Conservation (phyloP, 768 basidiomycete species). For the Phaeolepiota aurea region DNA sequence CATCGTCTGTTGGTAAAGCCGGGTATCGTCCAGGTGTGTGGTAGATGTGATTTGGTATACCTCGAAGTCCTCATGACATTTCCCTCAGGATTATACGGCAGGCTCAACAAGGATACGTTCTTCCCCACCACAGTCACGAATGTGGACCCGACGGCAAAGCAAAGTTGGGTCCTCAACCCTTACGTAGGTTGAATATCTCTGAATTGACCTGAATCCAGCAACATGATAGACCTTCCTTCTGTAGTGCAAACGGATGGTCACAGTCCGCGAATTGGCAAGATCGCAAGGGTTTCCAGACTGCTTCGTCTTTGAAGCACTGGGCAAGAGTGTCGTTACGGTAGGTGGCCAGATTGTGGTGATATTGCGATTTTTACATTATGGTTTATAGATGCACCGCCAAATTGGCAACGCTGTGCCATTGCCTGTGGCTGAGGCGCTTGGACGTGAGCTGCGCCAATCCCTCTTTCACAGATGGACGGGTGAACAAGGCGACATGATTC, state of each 20-base stretch:
- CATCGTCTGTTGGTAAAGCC: slow-evolving; percentile 42
- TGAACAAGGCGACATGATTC: slow-evolving; percentile 24
- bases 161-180: slow-evolving; percentile 61
- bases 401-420: slow-evolving; percentile 79
- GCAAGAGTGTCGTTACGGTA: slow-evolving; percentile 53
- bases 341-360: slow-evolving; percentile 13
- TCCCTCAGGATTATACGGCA: slow-evolving; percentile 38
- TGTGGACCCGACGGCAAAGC: slow-evolving; percentile 73
- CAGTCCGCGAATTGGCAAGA: slow-evolving; percentile 69
- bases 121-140: slow-evolving; percentile 78
- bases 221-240: neutral
- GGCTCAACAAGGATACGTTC: slow-evolving; percentile 43
- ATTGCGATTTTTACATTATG: neutral
- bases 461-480: slow-evolving; percentile 44
- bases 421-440: slow-evolving; percentile 55
- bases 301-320: slow-evolving; percentile 51
- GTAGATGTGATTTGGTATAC: too few relatives aligned
- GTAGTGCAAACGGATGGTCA: slow-evolving; percentile 64
- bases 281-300: slow-evolving; percentile 79
- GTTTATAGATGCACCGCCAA: slow-evolving; percentile 62
- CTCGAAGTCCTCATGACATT: neutral
- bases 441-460: slow-evolving; percentile 47
- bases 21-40: slow-evolving; percentile 43
- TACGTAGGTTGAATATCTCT: slow-evolving; percentile 30
- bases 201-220: neutral